These are phyloP conservation scores for Punica granatum DNA, from an alignment of 345 rosid genomes.

Conservation along the genomic window DNA sequence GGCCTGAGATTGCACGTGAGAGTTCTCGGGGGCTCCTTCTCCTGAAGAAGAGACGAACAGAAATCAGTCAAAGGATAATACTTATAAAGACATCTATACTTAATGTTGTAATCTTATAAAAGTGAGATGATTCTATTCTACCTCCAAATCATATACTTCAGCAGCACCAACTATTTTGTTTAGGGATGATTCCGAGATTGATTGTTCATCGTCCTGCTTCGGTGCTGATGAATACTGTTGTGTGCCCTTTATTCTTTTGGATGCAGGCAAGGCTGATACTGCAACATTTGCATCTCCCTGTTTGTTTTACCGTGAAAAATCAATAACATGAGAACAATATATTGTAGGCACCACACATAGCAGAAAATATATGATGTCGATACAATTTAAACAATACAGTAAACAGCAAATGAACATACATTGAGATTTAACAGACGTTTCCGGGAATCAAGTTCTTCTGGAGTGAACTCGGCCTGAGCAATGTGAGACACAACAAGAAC, in stretches of 20 bases:
- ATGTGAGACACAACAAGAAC: background rate
- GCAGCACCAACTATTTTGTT: constrained; percentile 51
- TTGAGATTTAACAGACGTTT: constrained; percentile 30
- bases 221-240: constrained; percentile 11
- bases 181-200: constrained; percentile 38
- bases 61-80: constrained; percentile 6
- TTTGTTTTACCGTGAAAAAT: background rate
- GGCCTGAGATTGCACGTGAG: constrained; percentile 47
- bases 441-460: constrained; percentile 36
- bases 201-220: constrained; percentile 41
- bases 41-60: constrained; percentile 18
- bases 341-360: background rate
- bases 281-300: constrained; percentile 30
- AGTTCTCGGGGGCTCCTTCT: constrained; percentile 57
- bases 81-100: background rate
- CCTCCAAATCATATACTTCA: constrained; percentile 45
- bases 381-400: background rate
- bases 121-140: background rate
- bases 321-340: background rate
- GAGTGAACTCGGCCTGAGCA: constrained; percentile 40
- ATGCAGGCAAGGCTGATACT: constrained; percentile 27
- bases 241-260: constrained; percentile 36
- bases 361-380: background rate
- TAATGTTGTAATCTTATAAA: background rate
- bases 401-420: constrained; percentile 14